Conservation (phyloP, 768 basidiomycete genomes). For the Strobilomyces echinocephalus region DNA sequence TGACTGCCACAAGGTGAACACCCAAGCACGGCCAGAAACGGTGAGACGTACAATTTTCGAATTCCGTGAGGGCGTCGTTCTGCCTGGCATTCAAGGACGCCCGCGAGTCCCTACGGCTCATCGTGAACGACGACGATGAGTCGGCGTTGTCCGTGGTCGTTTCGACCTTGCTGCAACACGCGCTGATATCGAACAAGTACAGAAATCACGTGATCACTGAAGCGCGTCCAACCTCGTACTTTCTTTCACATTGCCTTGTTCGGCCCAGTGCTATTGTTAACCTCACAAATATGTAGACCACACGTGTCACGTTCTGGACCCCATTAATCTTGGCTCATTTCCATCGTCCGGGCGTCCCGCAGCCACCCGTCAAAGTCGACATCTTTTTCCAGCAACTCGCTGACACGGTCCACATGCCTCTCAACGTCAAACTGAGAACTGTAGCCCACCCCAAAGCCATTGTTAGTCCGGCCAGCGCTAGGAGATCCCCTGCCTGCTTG, state of each 20-base stretch:
- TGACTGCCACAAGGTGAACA: constrained; percentile 51
- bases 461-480: constrained; percentile 15
- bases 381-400: constrained; percentile 52
- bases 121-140: constrained; percentile 22
- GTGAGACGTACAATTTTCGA: constrained; percentile 68
- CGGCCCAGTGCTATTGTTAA: constrained; percentile 13
- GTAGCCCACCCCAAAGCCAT: constrained; percentile 40
- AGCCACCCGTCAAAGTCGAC: constrained; percentile 55
- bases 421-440: constrained; percentile 60
- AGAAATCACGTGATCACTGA: constrained; percentile 25
- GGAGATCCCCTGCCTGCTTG: constrained; percentile 23
- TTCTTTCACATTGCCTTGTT: constrained; percentile 28
- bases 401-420: constrained; percentile 48
- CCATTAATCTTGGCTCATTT: constrained; percentile 20
- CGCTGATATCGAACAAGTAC: constrained; percentile 34
- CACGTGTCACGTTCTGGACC: constrained; percentile 10
- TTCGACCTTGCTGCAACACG: constrained; percentile 21
- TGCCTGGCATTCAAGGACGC: constrained; percentile 59
- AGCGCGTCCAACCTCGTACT: constrained; percentile 17
- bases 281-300: constrained; percentile 17
- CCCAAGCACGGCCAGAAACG: neutral
- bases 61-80: constrained; percentile 77
- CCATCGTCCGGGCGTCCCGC: constrained; percentile 36
- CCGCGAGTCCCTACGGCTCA: constrained; percentile 33
- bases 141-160: constrained; percentile 24